Base-by-base conservation (phyloP, 1,139 yeast genomes). In the Candida glucosophila region DNA sequence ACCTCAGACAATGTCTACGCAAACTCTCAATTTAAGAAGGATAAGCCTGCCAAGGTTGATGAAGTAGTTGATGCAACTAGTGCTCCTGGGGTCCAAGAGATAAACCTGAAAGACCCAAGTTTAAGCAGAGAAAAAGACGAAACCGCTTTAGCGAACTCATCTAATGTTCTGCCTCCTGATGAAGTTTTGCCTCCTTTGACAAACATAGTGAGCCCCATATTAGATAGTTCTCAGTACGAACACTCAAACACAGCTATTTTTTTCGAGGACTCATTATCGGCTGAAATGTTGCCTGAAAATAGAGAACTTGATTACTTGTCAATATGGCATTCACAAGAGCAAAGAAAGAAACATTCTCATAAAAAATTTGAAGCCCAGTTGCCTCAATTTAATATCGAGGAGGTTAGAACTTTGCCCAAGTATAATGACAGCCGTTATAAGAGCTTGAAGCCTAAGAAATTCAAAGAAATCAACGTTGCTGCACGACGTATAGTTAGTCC, bases 281-380 rank as follows among this genome's bases (percentile, higher is more conserved):
- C 69, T 1, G 70, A 63, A 29, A 46, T 57, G 32, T 69, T 59
- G 24, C 42, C 35, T 9, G 62, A 54, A 13, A 48, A 43, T 19
- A 41, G 41, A 17, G 45, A 58, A 3, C 40, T 47, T 2, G 40
- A 47, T 32, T 64, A 55, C 35, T 42, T 62, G 14, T 52, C 65
- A 1, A 64, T 64, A 17, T 64, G 71, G 71, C 69, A 55, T 30
- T 49, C 57, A 3, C 71, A 64, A 38, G 55, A 50, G 29, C 37
- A 39, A 24, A 37, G 41, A 22, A 41, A 40, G 29, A 40, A 35
- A 25, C 36, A 32, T 6, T 37, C 43, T 9, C n/a, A n/a, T n/a
- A n/a, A n/a, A n/a, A n/a, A n/a, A n/a, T n/a, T n/a, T n/a, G n/a
- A n/a, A n/a, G n/a, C n/a, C n/a, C n/a, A n/a, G n/a, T n/a, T n/a